Conservation (phyloP, 2,329 filamentous ascomycete genomes). For the Setomelanomma holmii region DNA sequence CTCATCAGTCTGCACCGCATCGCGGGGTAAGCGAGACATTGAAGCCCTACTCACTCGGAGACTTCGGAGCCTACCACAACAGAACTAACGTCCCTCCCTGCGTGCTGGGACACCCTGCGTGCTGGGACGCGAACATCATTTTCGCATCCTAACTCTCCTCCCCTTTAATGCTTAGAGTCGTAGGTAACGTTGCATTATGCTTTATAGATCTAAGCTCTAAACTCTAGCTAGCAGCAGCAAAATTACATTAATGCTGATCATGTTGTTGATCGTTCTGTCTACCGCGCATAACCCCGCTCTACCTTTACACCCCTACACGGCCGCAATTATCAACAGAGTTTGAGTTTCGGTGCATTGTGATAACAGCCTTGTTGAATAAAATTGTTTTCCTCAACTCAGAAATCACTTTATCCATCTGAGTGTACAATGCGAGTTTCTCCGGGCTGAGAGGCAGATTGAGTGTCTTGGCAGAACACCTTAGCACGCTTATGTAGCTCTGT, state of each 20-base stretch:
- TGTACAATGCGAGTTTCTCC: constrained; percentile 3
- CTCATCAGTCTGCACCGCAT: too few relatives aligned
- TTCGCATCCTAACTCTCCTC: too few relatives aligned
- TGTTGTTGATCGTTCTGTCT: constrained; percentile 1
- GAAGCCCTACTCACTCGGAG: too few relatives aligned
- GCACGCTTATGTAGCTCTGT: constrained; percentile 1
- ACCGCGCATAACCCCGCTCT: constrained; percentile 1
- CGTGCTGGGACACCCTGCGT: too few relatives aligned
- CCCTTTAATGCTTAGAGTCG: neutral
- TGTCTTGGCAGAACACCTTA: neutral
- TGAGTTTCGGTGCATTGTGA: neutral
- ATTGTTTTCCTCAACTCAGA: neutral
- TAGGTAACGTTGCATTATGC: neutral
- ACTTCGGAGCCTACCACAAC: too few relatives aligned
- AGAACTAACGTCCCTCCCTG: neutral
- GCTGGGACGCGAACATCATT: neutral
- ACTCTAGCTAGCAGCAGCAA: neutral
- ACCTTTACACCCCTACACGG: constrained; percentile 3
- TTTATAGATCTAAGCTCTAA: neutral
- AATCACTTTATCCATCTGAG: neutral
- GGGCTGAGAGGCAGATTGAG: neutral
- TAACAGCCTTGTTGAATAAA: neutral
- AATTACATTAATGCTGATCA: neutral
- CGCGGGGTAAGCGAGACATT: too few relatives aligned
- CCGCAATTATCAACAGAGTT: neutral